phyloP scores from a whole-genome alignment of 768 basidiomycete genomes.

The Austroboletus eburneus region DNA sequence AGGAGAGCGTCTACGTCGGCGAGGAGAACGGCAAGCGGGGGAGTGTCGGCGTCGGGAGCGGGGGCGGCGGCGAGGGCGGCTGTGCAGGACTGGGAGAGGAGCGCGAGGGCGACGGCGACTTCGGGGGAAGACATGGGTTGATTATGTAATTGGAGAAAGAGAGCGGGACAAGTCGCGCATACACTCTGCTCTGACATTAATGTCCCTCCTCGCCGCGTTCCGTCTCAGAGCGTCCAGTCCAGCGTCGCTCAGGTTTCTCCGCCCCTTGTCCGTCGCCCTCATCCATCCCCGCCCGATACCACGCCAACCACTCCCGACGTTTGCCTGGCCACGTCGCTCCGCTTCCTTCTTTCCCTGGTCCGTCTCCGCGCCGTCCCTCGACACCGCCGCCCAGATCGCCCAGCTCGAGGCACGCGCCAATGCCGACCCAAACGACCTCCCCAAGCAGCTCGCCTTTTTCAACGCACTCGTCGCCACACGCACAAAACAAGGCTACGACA shows the following conservation, averaged over 20 bases:
- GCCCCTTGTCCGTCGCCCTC: neutral
- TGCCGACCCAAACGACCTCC: constrained; percentile 61
- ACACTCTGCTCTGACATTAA: constrained; percentile 32
- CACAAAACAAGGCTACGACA: constrained; percentile 63
- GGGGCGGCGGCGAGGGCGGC: constrained; percentile 13
- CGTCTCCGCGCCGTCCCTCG: constrained; percentile 52
- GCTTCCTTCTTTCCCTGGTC: constrained; percentile 34
- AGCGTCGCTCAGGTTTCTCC: neutral
- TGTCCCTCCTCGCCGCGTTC: constrained; percentile 15
- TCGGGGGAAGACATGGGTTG: neutral
- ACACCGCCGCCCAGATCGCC: constrained; percentile 66
- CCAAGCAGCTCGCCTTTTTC: constrained; percentile 67
- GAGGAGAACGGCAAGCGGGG: constrained; percentile 37
- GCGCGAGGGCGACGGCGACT: constrained; percentile 14
- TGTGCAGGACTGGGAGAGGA: constrained; percentile 17
- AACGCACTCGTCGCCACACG: constrained; percentile 63
- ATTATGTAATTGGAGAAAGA: too few relatives aligned
- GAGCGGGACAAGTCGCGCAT: too few relatives aligned
- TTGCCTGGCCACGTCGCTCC: constrained; percentile 13
- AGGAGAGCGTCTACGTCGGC: constrained; percentile 57
- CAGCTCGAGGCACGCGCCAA: constrained; percentile 76
- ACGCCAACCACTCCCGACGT: neutral
- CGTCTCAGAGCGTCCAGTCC: neutral
- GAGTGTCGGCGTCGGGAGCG: neutral
- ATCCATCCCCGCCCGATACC: neutral